These are phyloP conservation scores for Paulownia fortunei DNA, from an alignment of 257 asterid species.

Conservation along the genomic window DNA sequence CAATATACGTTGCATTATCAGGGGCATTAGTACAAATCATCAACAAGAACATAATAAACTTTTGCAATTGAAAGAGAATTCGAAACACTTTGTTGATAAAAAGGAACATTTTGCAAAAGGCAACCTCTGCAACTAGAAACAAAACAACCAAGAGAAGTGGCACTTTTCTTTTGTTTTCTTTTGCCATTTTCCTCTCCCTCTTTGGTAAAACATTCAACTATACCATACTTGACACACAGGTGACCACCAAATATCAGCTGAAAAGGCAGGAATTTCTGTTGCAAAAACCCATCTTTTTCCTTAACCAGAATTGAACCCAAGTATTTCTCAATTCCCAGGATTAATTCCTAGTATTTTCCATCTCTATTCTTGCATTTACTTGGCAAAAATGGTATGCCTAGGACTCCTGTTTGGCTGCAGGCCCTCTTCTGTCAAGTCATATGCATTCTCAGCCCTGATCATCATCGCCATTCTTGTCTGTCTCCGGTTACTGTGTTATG, in stretches of 20 bases:
- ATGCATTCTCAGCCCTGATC: slow-evolving; percentile 47
- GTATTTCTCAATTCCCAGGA: not conserved
- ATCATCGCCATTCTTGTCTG: slow-evolving; percentile 45
- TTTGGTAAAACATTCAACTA: slow-evolving; percentile 28
- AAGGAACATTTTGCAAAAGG: slow-evolving; percentile 8
- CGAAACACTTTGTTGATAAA: not conserved
- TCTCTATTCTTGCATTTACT: not conserved
- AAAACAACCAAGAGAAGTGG: not conserved
- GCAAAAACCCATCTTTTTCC: not conserved
- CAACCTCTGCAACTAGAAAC: slow-evolving; percentile 20
- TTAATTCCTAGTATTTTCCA: not conserved
- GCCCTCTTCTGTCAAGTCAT: slow-evolving; percentile 46
- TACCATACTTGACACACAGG: slow-evolving; percentile 45
- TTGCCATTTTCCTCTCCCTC: slow-evolving; percentile 28
- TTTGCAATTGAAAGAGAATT: not conserved
- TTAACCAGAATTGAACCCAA: not conserved
- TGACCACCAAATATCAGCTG: slow-evolving; percentile 31
- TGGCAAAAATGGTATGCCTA: slow-evolving; percentile 49
- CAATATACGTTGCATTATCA: not conserved
- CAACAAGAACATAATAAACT: not conserved
- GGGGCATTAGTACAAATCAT: not conserved
- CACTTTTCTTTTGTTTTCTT: slow-evolving; percentile 18
- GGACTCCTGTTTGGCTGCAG: slow-evolving; percentile 60
- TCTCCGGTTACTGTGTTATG: slow-evolving; percentile 43
- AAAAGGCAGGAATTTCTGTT: not conserved